These are phyloP conservation scores for Grammothele lineata DNA, from an alignment of 768 basidiomycete genomes.

Conservation along the genomic window DNA sequence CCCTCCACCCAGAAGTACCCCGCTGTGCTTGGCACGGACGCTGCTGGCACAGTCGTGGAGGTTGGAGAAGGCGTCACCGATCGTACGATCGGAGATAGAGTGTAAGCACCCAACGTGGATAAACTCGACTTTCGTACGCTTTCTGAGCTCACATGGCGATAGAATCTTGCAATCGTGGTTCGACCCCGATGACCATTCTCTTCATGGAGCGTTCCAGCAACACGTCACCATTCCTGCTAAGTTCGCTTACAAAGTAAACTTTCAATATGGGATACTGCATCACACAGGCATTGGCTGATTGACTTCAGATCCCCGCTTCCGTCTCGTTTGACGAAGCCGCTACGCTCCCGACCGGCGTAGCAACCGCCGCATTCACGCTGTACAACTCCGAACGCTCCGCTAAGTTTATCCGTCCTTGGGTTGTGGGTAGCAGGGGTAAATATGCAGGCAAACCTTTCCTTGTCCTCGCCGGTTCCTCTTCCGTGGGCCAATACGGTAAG, in stretches of 20 bases:
- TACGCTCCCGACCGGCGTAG: conserved; percentile 1
- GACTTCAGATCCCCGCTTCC: conserved; percentile 5
- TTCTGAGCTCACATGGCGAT: too few relatives aligned
- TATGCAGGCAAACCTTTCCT: conserved; percentile 18
- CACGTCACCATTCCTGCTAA: background rate
- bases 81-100: conserved; percentile 30
- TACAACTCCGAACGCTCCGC: background rate
- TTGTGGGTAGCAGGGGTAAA: conserved; percentile 4
- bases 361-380: conserved; percentile 5
- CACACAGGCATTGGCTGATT: too few relatives aligned
- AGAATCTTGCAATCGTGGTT: conserved; percentile 1
- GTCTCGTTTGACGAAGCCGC: conserved; percentile 9
- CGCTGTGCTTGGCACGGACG: conserved; percentile 18
- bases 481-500: conserved; percentile 27
- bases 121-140: too few relatives aligned
- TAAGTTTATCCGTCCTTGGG: conserved; percentile 7
- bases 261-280: too few relatives aligned
- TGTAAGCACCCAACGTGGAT: conserved; percentile 22
- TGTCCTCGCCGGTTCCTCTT: conserved; percentile 23
- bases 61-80: conserved; percentile 30
- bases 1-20: conserved; percentile 21
- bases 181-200: background rate
- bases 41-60: conserved; percentile 18
- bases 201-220: conserved; percentile 1
- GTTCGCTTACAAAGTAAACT: background rate